Base-by-base conservation (phyloP, 1,139 yeast genomes). In the Geotrichum carabidarum region DNA sequence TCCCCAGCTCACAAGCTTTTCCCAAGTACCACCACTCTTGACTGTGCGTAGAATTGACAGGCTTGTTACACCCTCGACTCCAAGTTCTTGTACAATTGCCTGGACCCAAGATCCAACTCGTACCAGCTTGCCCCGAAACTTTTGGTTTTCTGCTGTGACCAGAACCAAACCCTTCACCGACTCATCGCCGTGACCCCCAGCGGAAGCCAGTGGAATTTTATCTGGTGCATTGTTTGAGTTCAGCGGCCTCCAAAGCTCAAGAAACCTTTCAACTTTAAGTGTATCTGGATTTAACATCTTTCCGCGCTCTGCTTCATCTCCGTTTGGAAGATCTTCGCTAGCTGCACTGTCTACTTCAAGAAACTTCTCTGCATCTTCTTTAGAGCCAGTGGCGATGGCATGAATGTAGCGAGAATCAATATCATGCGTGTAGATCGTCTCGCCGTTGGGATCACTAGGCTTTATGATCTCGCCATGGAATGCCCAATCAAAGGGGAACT, bases 161-260 rank as follows among this genome's bases (percentile, higher is more conserved):
- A 62, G 49, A 22, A 60, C 64, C 35, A 42, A 42, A 2, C 40
- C 41, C 27, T 18, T 34, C n/a, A 30, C 42, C 9, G 15, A 31
- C 8, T 40, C 34, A 8, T 4, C 37, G 15, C 15, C 14, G 18
- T 46, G 34, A 17, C 31, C 32, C 1, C 31, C 34, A 11, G 15
- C 37, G 12, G 36, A 43, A n/a, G 22, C 50, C 47, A 22, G 27
- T 7, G 62, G 59, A 34, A 69, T 74, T 44, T 73, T 71, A 0
- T 53, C 57, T 0, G 78, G 77, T 1, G 73, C 64, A 15, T 72
- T 67, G 8, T 60, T 58, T 0, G 82, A 76, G 62, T 79, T 78
- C 36, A 82, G 63, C 8, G 79, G 74, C 60, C 82, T 67, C 87
- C 87, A 82, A 22, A 79, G 71, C 65, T 82, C 87, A 36, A 76